Conservation (phyloP, 257 asterid genomes). For the Ilex asprella region DNA sequence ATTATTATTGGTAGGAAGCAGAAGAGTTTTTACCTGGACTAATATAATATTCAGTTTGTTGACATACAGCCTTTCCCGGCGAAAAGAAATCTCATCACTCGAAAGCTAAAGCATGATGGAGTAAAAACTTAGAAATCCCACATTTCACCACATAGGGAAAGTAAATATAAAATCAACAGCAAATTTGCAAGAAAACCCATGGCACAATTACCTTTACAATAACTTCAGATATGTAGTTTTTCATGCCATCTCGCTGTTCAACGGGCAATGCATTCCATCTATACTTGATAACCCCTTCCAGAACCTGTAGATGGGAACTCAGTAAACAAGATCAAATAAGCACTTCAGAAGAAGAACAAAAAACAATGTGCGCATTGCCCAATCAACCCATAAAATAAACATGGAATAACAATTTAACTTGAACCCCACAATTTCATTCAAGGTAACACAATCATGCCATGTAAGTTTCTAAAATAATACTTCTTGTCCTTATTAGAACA, state of each 20-base stretch:
- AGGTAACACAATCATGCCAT: no score
- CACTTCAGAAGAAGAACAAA: neutral
- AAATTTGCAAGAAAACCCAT: neutral
- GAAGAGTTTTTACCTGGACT: constrained; percentile 66
- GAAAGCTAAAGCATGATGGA: constrained; percentile 55
- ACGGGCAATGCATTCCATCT: constrained; percentile 98
- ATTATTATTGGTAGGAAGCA: neutral
- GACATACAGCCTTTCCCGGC: constrained; percentile 87
- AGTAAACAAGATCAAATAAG: constrained; percentile 6
- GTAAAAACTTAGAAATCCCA: neutral
- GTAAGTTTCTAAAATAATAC: no score
- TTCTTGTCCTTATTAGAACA: no score
- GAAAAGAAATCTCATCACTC: constrained; percentile 84
- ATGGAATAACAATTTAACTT: no score
- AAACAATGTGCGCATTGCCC: no score
- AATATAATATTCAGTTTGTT: constrained; percentile 75
- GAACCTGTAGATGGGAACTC: constrained; percentile 51
- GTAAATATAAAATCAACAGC: neutral
- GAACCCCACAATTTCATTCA: no score
- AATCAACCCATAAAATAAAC: no score
- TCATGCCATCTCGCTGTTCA: constrained; percentile 99
- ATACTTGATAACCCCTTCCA: constrained; percentile 95
- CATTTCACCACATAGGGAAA: neutral
- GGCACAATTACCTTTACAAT: constrained; percentile 68
- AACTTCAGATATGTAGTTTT: constrained; percentile 94